A percentile compares a stretch with the other conserved stretches of the same genome.
phyloP scores from a whole-genome alignment of 2,329 filamentous ascomycete species.

The Daldinia sp. region DNA sequence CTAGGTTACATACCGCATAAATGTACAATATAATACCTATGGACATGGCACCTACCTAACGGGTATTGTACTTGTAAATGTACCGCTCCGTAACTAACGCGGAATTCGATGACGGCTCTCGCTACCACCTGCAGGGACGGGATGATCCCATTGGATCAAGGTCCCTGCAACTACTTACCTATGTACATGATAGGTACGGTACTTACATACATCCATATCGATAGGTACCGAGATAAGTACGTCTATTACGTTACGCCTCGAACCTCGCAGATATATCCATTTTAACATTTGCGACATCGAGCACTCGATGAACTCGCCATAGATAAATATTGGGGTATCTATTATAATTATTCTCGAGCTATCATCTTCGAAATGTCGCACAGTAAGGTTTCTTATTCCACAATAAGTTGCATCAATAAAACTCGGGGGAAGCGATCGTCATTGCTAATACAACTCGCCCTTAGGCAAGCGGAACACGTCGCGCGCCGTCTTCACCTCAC shows the following conservation, averaged over 20 bases:
- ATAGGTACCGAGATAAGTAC: background rate
- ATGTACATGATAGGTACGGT: background rate
- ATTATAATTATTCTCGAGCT: background rate
- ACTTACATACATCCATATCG: too few relatives aligned
- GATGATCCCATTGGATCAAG: constrained; percentile 19
- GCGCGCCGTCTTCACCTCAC: constrained; percentile 89
- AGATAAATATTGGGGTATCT: background rate
- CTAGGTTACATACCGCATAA: too few relatives aligned
- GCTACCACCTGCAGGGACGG: constrained; percentile 24
- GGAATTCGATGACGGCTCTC: background rate
- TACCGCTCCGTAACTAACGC: constrained; percentile 8
- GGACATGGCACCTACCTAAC: too few relatives aligned
- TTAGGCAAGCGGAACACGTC: constrained; percentile 87
- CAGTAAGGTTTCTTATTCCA: constrained; percentile 45
- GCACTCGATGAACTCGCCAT: background rate
- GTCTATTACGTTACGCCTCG: background rate
- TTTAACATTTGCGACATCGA: background rate
- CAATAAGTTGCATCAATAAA: background rate
- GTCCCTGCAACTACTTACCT: constrained; percentile 3
- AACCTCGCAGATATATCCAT: constrained; percentile 5
- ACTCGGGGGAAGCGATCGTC: background rate
- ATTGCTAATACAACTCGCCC: constrained; percentile 1
- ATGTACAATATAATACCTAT: too few relatives aligned
- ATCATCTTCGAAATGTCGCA: constrained; percentile 54
- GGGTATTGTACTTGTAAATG: background rate